phyloP scores from a whole-genome alignment of 2,329 filamentous ascomycete genomes.

The Colletotrichum karsti region DNA sequence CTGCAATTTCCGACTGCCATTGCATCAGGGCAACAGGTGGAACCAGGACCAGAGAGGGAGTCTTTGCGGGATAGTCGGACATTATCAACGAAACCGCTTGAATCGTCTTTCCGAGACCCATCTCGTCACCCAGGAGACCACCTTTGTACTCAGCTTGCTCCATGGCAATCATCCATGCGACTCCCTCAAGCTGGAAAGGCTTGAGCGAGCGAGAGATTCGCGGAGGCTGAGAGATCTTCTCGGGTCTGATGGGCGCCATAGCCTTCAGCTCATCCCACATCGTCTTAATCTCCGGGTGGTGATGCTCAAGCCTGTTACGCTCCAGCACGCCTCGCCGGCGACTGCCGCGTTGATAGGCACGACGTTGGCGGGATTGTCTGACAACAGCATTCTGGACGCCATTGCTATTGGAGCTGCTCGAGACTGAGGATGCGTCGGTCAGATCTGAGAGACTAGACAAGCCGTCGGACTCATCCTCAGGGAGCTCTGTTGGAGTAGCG shows the following conservation, averaged over 20 bases:
- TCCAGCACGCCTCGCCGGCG: constrained; percentile 48
- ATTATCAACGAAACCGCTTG: constrained; percentile 98
- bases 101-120: constrained; percentile 99
- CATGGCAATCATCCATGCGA: constrained; percentile 94
- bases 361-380: constrained; percentile 38
- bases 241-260: constrained; percentile 70
- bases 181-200: constrained; percentile 90
- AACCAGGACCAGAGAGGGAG: constrained; percentile 85
- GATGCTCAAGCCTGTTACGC: constrained; percentile 73
- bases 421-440: background rate
- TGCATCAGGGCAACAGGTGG: constrained; percentile 96
- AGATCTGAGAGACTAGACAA: constrained; percentile 1
- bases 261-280: constrained; percentile 86
- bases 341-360: constrained; percentile 39
- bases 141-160: constrained; percentile 87
- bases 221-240: constrained; percentile 73
- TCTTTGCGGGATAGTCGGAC: constrained; percentile 89
- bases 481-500: background rate
- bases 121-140: constrained; percentile 93
- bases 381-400: constrained; percentile 2
- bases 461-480: constrained; percentile 1
- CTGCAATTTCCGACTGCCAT: constrained; percentile 84
- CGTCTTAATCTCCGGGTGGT: constrained; percentile 80
- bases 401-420: background rate
- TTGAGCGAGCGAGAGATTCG: constrained; percentile 87